phyloP scores from a whole-genome alignment of 192 early-diverging fungal species.

The Tieghemiomyces parasiticus region DNA sequence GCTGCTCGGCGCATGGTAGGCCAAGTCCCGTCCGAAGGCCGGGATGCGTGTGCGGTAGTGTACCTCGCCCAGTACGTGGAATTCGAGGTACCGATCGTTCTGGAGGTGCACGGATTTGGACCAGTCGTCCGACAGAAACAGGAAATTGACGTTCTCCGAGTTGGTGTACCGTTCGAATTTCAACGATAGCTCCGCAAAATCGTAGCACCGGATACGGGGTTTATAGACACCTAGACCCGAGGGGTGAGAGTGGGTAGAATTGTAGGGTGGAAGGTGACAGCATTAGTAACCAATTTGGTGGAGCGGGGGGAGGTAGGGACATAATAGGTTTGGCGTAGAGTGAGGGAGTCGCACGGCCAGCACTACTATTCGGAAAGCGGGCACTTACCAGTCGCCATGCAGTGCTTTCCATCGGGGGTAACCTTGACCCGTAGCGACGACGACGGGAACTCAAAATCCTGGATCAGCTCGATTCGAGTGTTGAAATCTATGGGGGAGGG shows the following conservation, averaged over 20 bases:
- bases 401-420: constrained; percentile 73
- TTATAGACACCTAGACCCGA: constrained; percentile 71
- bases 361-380: too few relatives aligned
- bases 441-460: constrained; percentile 97
- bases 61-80: constrained; percentile 90
- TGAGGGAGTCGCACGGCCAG: too few relatives aligned
- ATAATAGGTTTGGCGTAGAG: too few relatives aligned
- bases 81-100: constrained; percentile 77
- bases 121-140: constrained; percentile 89
- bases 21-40: constrained; percentile 81
- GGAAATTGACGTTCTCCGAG: constrained; percentile 78
- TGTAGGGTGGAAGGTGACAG: neutral
- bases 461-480: constrained; percentile 86
- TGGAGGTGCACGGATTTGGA: constrained; percentile 88
- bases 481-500: constrained; percentile 46
- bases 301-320: too few relatives aligned
- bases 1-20: constrained; percentile 84
- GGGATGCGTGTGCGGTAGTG: constrained; percentile 91
- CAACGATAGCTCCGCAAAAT: constrained; percentile 85
- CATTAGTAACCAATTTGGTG: too few relatives aligned
- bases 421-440: constrained; percentile 69
- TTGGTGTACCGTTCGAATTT: constrained; percentile 97
- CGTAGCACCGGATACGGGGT: constrained; percentile 90
- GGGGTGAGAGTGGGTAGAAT: neutral
- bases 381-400: constrained; percentile 68